Conservation (phyloP, 495 filamentous ascomycete genomes). For the Hyaloscypha bicolor region DNA sequence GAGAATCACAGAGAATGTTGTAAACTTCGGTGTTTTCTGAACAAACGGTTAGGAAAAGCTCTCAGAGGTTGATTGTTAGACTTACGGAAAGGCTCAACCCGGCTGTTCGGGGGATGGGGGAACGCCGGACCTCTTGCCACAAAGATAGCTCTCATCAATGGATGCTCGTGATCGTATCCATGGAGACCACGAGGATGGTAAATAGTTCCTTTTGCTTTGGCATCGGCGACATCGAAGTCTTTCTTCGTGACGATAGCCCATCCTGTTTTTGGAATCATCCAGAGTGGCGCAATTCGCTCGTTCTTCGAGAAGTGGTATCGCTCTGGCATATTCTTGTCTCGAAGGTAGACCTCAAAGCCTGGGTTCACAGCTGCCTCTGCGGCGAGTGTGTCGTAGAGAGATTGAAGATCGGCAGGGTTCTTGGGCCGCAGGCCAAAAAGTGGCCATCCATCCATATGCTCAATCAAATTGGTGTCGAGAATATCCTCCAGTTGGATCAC, state of each 20-base stretch:
- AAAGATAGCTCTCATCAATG: slow-evolving; percentile 92
- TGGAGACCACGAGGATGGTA: slow-evolving; percentile 83
- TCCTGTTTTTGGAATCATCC: slow-evolving; percentile 88
- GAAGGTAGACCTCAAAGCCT: slow-evolving; percentile 81
- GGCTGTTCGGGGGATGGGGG: slow-evolving; percentile 78
- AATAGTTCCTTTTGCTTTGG: slow-evolving; percentile 55
- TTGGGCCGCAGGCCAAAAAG: slow-evolving; percentile 84
- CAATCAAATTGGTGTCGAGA: slow-evolving; percentile 71
- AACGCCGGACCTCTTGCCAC: slow-evolving; percentile 87
- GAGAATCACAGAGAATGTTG: slow-evolving; percentile 86
- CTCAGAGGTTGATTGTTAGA: slow-evolving; percentile 22
- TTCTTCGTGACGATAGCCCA: slow-evolving; percentile 83
- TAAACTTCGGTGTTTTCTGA: slow-evolving; percentile 89
- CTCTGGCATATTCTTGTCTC: slow-evolving; percentile 80
- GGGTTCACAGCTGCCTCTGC: slow-evolving; percentile 57
- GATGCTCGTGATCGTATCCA: slow-evolving; percentile 88
- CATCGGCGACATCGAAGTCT: slow-evolving; percentile 72
- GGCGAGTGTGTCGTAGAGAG: slow-evolving; percentile 50
- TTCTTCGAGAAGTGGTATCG: slow-evolving; percentile 87
- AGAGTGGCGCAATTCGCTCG: slow-evolving; percentile 85
- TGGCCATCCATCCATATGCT: slow-evolving; percentile 93
- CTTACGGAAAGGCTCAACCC: slow-evolving; percentile 83
- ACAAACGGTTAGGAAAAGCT: slow-evolving; percentile 7
- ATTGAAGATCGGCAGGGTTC: slow-evolving; percentile 56
- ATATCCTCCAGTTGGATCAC: slow-evolving; percentile 93